A percentile compares a stretch with the other conserved stretches of the same genome.
Conservation (phyloP, 768 basidiomycete genomes). For the Boletus rubroflammeus region DNA sequence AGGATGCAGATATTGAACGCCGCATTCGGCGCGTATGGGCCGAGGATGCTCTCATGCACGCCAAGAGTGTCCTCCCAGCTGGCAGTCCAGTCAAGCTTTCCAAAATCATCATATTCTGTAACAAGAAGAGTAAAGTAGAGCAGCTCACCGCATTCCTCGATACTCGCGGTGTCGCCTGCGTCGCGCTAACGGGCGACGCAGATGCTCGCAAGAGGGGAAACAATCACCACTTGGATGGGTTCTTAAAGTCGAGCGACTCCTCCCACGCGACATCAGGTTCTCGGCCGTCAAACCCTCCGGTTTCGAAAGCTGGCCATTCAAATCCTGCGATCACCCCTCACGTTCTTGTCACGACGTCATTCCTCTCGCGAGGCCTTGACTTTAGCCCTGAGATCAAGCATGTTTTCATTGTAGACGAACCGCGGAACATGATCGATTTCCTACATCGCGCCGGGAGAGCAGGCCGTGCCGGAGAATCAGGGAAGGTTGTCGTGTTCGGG, state of each 20-base stretch:
- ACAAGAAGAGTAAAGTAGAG: conserved; percentile 65
- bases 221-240: conserved; percentile 74
- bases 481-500: conserved; percentile 75
- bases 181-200: conserved; percentile 63
- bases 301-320: conserved; percentile 13
- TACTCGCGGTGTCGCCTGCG: conserved; percentile 56
- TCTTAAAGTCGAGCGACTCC: conserved; percentile 42
- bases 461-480: conserved; percentile 67
- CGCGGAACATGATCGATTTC: conserved; percentile 88
- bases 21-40: conserved; percentile 74
- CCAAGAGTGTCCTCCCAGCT: conserved; percentile 21
- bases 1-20: conserved; percentile 73
- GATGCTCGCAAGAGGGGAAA: conserved; percentile 59
- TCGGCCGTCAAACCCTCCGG: not conserved
- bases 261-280: not conserved
- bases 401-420: conserved; percentile 85
- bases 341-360: conserved; percentile 84
- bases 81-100: conserved; percentile 39
- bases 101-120: conserved; percentile 82
- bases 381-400: conserved; percentile 75
- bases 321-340: conserved; percentile 43
- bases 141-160: conserved; percentile 57
- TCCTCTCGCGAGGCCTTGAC: conserved; percentile 88
- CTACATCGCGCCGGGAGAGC: conserved; percentile 86
- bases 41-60: conserved; percentile 46